A percentile compares a stretch with the other conserved stretches of the same genome.
Conservation (phyloP, 1,284 basidiomycete species). For the Gomphus bonarii region DNA sequence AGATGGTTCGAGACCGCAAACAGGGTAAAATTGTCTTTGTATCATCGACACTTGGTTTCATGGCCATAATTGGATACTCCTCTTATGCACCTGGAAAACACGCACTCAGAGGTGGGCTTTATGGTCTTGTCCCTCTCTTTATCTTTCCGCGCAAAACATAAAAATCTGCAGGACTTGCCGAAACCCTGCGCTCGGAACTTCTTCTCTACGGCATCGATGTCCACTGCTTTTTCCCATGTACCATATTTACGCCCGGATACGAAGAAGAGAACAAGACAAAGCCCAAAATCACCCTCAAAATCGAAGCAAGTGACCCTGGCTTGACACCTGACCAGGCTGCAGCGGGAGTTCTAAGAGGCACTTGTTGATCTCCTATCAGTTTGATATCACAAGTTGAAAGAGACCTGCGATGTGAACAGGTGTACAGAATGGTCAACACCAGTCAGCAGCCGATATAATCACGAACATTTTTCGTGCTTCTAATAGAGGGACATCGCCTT, state of each 20-base stretch:
- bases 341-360: slow-evolving; percentile 51
- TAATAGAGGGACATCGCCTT: slow-evolving; percentile 59
- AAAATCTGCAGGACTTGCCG: slow-evolving; percentile 62
- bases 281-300: slow-evolving; percentile 67
- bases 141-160: background rate
- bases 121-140: slow-evolving; percentile 19
- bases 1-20: slow-evolving; percentile 54
- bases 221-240: slow-evolving; percentile 82
- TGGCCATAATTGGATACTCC: slow-evolving; percentile 77
- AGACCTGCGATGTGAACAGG: background rate
- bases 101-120: slow-evolving; percentile 86
- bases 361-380: slow-evolving; percentile 12
- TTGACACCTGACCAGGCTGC: slow-evolving; percentile 63
- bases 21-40: slow-evolving; percentile 73
- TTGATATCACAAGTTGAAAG: background rate
- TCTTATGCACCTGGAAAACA: slow-evolving; percentile 86
- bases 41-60: slow-evolving; percentile 70
- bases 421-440: background rate
- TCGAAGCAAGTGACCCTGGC: slow-evolving; percentile 72
- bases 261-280: slow-evolving; percentile 77
- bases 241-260: slow-evolving; percentile 77
- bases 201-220: slow-evolving; percentile 71
- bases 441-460: slow-evolving; percentile 27
- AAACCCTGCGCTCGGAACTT: slow-evolving; percentile 77
- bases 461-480: slow-evolving; percentile 60